These are phyloP conservation scores for Phellopilus nigrolimitatus DNA, from an alignment of 1,284 basidiomycete genomes.

Conservation along the genomic window DNA sequence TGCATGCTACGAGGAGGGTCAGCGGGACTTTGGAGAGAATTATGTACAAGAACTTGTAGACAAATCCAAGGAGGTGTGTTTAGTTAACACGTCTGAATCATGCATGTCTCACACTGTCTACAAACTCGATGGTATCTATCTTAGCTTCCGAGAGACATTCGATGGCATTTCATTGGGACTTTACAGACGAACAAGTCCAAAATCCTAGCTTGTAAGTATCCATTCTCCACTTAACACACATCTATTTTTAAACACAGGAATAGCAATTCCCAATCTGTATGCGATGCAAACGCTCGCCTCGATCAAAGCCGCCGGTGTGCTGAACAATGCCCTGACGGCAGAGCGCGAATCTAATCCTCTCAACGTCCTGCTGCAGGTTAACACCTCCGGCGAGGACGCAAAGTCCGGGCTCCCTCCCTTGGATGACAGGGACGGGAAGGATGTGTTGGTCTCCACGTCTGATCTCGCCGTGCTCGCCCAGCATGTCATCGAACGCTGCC, in stretches of 20 bases:
- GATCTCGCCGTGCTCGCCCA: conserved; percentile 66
- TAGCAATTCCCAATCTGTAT: conserved; percentile 87
- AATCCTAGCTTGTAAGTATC: conserved; percentile 69
- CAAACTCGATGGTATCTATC: neutral
- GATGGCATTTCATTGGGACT: conserved; percentile 97
- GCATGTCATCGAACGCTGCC: conserved; percentile 72
- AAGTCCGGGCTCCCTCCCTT: conserved; percentile 85
- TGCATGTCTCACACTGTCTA: neutral
- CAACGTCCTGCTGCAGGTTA: conserved; percentile 86
- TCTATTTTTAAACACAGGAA: conserved; percentile 12
- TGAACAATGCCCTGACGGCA: conserved; percentile 72
- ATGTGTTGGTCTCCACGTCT: conserved; percentile 25
- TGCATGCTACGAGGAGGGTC: conserved; percentile 74
- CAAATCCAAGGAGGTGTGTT: conserved; percentile 72
- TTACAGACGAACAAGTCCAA: conserved; percentile 97
- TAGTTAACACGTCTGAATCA: neutral
- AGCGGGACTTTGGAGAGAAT: conserved; percentile 95
- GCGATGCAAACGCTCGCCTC: conserved; percentile 91
- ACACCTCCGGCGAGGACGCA: conserved; percentile 87
- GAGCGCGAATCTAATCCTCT: conserved; percentile 47
- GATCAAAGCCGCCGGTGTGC: conserved; percentile 73
- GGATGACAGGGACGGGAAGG: neutral
- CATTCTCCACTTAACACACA: neutral
- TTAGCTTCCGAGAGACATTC: conserved; percentile 77
- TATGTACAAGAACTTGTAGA: conserved; percentile 95